Base-by-base conservation (phyloP, 129 eudicot species). In the Centella asiatica region DNA sequence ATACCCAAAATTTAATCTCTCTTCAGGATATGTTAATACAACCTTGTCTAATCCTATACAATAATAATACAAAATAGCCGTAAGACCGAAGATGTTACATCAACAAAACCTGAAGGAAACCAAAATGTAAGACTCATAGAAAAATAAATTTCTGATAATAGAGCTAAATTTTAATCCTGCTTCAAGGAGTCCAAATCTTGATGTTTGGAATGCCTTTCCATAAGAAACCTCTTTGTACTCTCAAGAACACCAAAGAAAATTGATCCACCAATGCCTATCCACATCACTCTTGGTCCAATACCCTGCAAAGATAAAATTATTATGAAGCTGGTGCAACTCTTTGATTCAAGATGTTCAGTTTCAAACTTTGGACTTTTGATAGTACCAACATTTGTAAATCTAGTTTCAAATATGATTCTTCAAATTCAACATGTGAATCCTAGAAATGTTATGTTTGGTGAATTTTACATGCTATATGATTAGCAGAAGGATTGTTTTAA, bases 181-280 rank as follows among this genome's bases (percentile, higher is more conserved):
- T 89, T 80, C 4, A 64, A 58, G 32, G 61, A 27, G 24, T 46
- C 73, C 8, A 65, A 52, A 11, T 44, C 32, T 60, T 67, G 74
- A 64, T 57, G 37, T 15, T 42, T 57, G 0, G 85, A 71, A 42
- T 54, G 79, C 62, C 82, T 76, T 73, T 87, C 63, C 1, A 82
- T 83, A 60, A 92, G 90, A 14, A 76, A 31, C 39, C 83, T 76
- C 84, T 92, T 92, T 47, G 90, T 87, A 46, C 86, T 76, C 74
- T 87, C 98, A 71, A 92, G 90, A 64, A 87, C 95, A 8, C 98
- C 94, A 62, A 92, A 92, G 77, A 92, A 92, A 73, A 92, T 92
- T 3, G 94, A 92, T 31, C 95, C 98, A 22, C 98, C 98, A 3
- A 92, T 92, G n/a, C 98, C 98, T 61, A 92, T 87, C 98, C 98